Conservation (phyloP, 345 rosid species). For the Ceriops zippeliana region DNA sequence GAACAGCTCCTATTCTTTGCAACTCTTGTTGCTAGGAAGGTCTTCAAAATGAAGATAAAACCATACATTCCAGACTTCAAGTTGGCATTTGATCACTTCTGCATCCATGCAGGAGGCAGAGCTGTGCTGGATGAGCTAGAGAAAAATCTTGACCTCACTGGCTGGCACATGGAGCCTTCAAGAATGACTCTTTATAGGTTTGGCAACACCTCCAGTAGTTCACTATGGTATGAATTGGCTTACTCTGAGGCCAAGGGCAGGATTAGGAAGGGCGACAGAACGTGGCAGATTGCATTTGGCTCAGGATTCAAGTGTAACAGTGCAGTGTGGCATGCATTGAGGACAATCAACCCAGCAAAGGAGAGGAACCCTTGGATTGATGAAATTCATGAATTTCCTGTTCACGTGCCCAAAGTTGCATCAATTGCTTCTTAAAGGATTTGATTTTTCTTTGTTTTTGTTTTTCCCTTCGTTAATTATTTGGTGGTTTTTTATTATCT, state of each 20-base stretch:
- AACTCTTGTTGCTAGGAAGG: conserved; percentile 66
- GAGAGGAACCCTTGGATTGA: conserved; percentile 85
- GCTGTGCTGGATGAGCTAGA: conserved; percentile 87
- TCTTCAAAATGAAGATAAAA: conserved; percentile 53
- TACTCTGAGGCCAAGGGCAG: conserved; percentile 85
- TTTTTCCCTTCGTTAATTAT: not conserved
- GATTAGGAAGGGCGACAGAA: conserved; percentile 72
- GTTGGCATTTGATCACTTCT: conserved; percentile 84
- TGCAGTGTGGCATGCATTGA: conserved; percentile 81
- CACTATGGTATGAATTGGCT: conserved; percentile 86
- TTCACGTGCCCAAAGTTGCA: conserved; percentile 38
- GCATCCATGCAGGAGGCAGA: conserved; percentile 87
- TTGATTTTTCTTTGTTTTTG: not conserved
- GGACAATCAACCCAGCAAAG: conserved; percentile 57
- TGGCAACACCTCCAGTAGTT: conserved; percentile 91
- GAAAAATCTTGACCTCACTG: conserved; percentile 67
- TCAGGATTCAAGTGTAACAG: conserved; percentile 97
- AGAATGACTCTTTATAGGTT: conserved; percentile 85
- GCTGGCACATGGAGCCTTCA: conserved; percentile 95
- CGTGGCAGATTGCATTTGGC: conserved; percentile 94
- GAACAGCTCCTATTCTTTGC: conserved; percentile 73
- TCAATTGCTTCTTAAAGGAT: conserved; percentile 13
- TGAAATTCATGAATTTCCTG: conserved; percentile 77
- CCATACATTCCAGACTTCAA: conserved; percentile 86
- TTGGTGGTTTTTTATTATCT: not conserved